These are phyloP conservation scores for Podospora anserina DNA, from an alignment of 495 filamentous ascomycete species.

Conservation along the genomic window DNA sequence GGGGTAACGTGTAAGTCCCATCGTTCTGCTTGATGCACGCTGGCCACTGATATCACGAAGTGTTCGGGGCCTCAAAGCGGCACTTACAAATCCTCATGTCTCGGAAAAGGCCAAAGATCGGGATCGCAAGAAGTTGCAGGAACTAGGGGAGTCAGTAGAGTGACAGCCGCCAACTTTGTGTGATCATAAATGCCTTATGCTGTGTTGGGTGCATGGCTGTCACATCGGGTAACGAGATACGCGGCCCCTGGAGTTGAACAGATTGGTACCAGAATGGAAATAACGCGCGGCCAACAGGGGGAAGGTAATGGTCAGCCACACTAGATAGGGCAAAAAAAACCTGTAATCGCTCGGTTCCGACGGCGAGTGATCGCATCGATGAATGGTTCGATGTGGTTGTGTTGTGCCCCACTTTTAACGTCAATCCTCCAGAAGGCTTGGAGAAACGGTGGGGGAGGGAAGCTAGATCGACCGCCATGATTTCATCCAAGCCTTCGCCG, in stretches of 20 bases:
- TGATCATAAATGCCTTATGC: background rate
- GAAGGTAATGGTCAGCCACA: background rate
- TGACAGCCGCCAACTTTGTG: background rate
- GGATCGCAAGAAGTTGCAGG: conserved; percentile 30
- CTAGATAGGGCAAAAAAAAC: background rate
- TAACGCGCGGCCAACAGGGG: background rate
- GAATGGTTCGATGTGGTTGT: background rate
- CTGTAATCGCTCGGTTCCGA: background rate
- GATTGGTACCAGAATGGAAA: background rate
- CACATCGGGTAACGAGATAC: background rate
- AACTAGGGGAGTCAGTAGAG: conserved; percentile 26
- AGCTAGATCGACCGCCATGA: background rate
- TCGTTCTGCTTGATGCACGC: background rate
- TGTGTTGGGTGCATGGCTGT: background rate
- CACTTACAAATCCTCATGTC: conserved; percentile 25
- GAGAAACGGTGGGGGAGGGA: background rate
- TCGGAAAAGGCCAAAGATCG: conserved; percentile 32
- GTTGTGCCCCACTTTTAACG: background rate
- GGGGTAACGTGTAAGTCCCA: conserved; percentile 23
- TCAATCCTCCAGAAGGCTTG: background rate
- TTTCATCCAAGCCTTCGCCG: background rate
- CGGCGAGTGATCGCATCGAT: background rate
- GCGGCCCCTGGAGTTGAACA: background rate
- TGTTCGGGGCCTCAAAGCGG: conserved; percentile 24
- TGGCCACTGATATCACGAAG: conserved; percentile 1